phyloP scores from a whole-genome alignment of 768 basidiomycete species.

The Pilatotrama ljubarskyi region DNA sequence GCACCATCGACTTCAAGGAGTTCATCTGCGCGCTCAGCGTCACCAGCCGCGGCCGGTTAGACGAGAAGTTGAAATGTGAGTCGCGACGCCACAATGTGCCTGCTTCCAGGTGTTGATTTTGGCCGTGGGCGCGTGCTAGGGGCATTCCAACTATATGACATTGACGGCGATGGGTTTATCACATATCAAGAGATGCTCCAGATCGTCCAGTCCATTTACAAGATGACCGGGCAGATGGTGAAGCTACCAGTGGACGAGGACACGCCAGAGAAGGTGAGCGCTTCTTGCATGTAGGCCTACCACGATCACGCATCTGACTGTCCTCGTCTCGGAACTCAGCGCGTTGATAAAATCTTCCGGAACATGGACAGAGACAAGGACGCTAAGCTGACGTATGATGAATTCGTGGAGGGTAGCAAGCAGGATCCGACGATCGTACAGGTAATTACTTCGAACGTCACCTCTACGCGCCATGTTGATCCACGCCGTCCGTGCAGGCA shows the following conservation, averaged over 20 bases:
- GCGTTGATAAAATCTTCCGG: constrained; percentile 97
- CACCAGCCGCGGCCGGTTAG: constrained; percentile 88
- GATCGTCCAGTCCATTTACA: constrained; percentile 98
- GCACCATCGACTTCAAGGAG: constrained; percentile 98
- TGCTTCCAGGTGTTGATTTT: not conserved
- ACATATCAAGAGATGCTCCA: constrained; percentile 99
- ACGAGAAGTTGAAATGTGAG: constrained; percentile 98
- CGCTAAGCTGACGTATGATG: constrained; percentile 89
- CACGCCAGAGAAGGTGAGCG: constrained; percentile 93
- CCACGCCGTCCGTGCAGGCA: constrained; percentile 51
- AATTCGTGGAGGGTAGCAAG: constrained; percentile 98
- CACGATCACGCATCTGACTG: not conserved
- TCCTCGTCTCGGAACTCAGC: constrained; percentile 45
- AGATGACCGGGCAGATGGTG: constrained; percentile 99
- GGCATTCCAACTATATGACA: constrained; percentile 99
- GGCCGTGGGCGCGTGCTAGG: constrained; percentile 50
- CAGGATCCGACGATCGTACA: constrained; percentile 99
- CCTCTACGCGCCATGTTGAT: constrained; percentile 14
- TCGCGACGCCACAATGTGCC: constrained; percentile 21
- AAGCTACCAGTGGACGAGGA: constrained; percentile 98
- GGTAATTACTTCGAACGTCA: constrained; percentile 44
- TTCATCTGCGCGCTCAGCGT: constrained; percentile 98
- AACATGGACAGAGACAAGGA: constrained; percentile 98
- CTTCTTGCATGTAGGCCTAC: not conserved
- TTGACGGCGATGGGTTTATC: constrained; percentile 97